Percentiles rank a stretch among this genome's conserved stretches.
phyloP scores from a whole-genome alignment of 257 asterid genomes.

The Solanum paucissectum region DNA sequence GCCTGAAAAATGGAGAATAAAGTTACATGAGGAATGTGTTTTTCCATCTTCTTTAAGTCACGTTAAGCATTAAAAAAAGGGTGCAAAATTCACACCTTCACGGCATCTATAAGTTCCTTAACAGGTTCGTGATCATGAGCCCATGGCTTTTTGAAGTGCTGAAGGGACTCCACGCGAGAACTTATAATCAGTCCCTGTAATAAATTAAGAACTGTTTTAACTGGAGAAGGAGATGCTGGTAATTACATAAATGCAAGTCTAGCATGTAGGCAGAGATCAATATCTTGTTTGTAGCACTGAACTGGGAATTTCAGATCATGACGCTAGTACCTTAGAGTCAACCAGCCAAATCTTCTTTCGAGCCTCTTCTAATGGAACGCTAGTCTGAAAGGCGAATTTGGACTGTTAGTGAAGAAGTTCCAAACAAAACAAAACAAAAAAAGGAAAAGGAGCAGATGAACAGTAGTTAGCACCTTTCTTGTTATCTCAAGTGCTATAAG shows the following conservation, averaged over 20 bases:
- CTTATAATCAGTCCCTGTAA: slow-evolving; percentile 64
- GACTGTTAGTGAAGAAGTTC: background rate
- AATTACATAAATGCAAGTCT: background rate
- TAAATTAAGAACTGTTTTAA: background rate
- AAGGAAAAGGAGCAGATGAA: background rate
- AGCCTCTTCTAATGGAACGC: slow-evolving; percentile 45
- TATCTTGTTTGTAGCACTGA: background rate
- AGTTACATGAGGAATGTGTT: background rate
- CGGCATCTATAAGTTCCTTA: slow-evolving; percentile 66
- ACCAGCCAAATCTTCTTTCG: slow-evolving; percentile 93
- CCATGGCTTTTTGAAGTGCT: slow-evolving; percentile 83
- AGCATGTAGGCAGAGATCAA: background rate
- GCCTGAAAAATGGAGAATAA: slow-evolving; percentile 27
- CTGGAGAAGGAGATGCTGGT: slow-evolving; percentile 1
- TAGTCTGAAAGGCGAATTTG: slow-evolving; percentile 33
- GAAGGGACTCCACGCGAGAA: slow-evolving; percentile 78
- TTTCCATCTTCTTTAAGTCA: background rate
- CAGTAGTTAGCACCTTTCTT: slow-evolving; percentile 38
- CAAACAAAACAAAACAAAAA: background rate
- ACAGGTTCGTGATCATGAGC: slow-evolving; percentile 82
- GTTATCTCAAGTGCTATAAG: slow-evolving; percentile 85
- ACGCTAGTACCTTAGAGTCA: slow-evolving; percentile 61
- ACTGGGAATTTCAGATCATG: background rate
- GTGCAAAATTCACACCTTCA: slow-evolving; percentile 37
- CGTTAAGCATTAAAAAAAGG: background rate